Evolutionary conservation across 1,139 yeast species (phyloP), one percentile per base, ranked within the genome.

Genomic region (Candida pseudocylindracea): DNA sequence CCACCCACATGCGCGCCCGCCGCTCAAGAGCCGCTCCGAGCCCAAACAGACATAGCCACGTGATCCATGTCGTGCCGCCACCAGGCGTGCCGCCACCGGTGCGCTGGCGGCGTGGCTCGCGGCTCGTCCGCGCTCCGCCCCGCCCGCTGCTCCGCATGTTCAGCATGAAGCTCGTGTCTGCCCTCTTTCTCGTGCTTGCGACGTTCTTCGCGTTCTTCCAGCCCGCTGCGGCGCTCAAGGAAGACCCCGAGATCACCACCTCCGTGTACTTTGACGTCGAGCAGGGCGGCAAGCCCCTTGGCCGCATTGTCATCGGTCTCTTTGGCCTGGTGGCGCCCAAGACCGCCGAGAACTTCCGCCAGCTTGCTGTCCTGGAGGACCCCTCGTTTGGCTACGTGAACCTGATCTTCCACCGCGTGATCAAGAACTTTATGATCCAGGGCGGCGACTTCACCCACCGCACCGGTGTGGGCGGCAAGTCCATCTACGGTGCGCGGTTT

Each of bases 211-310:
- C 49, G 12, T 41, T 47, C 37, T 48, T 47, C 36, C 36, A 39
- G 27, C 49, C 44, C n/a, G 39, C 42, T 26, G 38, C 35, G 10
- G 55, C 46, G 7, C 42, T 53, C 35, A 46, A 61, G 3, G 62
- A 56, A 30, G 63, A 66, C 43, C 78, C 80, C 30, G 63, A 61
- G 32, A 50, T 75, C 48, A 75, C 88, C 42, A 60, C 67, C 52
- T 74, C 72, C 54, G 94, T 88, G 28, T 88, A 58, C 56, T 81
- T 88, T 44, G 96, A 88, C 48, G 62, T 88, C 40, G 65, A 73
- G 38, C 83, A 79, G 48, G 93, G 80, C 38, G 93, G 76, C 35
- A 59, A 69, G 49, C 56, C 63, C 27, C 49, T 73, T 34, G 91
- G 88, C n/a, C 61, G 70, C 36, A 56, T 76, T 39, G 67, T 69